Evolutionary conservation across 139 green algal species (phyloP).

Genomic region (Bryopsis sp.): DNA sequence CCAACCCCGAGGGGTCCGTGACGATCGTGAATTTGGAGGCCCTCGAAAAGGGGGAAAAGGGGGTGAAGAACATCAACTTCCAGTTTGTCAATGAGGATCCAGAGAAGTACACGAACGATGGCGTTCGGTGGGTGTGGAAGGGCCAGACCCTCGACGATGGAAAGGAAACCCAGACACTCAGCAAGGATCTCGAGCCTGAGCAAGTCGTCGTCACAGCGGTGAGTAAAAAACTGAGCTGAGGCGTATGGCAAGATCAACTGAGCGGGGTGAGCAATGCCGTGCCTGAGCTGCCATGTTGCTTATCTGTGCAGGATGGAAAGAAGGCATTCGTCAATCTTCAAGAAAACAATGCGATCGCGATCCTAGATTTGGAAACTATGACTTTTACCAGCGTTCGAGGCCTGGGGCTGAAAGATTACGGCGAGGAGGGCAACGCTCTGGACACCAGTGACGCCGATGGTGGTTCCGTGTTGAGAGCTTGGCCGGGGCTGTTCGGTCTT

Average conservation of each 20-base stretch:
- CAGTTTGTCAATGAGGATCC: conserved; percentile 19
- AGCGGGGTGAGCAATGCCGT: too few species aligned
- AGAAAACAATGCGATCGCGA: conserved; percentile 21
- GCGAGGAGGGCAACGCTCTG: not conserved
- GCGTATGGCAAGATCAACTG: too few species aligned
- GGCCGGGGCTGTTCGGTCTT: not conserved
- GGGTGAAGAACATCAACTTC: conserved; percentile 6
- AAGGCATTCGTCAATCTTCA: conserved; percentile 19
- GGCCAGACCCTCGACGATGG: not conserved
- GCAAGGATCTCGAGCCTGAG: conserved; percentile 20
- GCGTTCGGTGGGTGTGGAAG: conserved; percentile 20
- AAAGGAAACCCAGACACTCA: conserved; percentile 11
- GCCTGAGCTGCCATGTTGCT: too few species aligned
- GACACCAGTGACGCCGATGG: conserved; percentile 12
- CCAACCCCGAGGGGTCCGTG: conserved; percentile 21
- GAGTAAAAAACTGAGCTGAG: too few species aligned
- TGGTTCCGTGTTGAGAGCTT: not conserved
- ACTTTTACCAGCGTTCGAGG: not conserved
- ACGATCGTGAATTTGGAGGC: conserved; percentile 11
- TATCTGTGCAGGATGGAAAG: conserved; percentile 16
- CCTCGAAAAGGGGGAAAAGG: not conserved
- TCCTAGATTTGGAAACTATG: conserved; percentile 16
- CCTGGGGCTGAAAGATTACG: conserved; percentile 12
- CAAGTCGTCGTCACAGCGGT: conserved; percentile 17
- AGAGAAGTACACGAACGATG: not conserved